Evolutionary conservation across 2,329 filamentous ascomycete genomes (phyloP).

Genomic region (Epichloe elymi): DNA sequence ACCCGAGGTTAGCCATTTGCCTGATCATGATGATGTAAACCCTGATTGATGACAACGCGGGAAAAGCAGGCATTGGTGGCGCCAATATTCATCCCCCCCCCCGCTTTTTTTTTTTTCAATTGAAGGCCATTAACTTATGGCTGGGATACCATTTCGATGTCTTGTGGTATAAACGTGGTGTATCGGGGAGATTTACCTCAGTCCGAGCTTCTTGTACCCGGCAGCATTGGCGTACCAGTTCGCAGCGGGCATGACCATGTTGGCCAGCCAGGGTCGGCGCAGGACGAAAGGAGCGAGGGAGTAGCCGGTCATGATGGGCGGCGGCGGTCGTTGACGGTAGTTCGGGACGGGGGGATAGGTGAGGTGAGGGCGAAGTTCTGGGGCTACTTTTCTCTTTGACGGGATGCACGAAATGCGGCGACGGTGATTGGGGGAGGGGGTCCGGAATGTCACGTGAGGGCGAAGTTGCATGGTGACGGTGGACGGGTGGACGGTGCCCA

Average conservation of each 20-base stretch:
- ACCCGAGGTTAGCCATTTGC: slow-evolving; percentile 11
- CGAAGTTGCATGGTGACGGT: not conserved
- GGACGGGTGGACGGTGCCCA: not conserved
- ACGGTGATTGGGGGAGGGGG: slow-evolving; percentile 17
- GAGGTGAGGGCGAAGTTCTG: slow-evolving; percentile 7
- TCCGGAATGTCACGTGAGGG: slow-evolving; percentile 21
- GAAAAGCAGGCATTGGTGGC: not conserved
- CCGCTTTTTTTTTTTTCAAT: too few relatives aligned
- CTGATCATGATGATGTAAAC: not conserved
- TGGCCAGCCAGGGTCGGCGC: slow-evolving; percentile 76
- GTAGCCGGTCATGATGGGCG: slow-evolving; percentile 47
- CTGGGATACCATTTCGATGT: not conserved
- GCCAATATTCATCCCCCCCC: too few relatives aligned
- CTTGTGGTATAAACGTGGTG: not conserved
- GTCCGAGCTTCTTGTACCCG: slow-evolving; percentile 84
- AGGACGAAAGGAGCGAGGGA: slow-evolving; percentile 62
- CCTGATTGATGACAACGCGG: not conserved
- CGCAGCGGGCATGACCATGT: slow-evolving; percentile 63
- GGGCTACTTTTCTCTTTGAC: slow-evolving; percentile 8
- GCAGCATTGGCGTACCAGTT: slow-evolving; percentile 81
- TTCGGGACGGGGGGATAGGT: slow-evolving; percentile 3
- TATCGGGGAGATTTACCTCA: slow-evolving; percentile 47
- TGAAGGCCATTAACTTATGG: not conserved
- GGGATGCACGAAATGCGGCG: slow-evolving; percentile 21
- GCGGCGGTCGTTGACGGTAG: slow-evolving; percentile 16